Conservation (phyloP, 768 basidiomycete genomes). For the Leccinum subgranulosum region DNA sequence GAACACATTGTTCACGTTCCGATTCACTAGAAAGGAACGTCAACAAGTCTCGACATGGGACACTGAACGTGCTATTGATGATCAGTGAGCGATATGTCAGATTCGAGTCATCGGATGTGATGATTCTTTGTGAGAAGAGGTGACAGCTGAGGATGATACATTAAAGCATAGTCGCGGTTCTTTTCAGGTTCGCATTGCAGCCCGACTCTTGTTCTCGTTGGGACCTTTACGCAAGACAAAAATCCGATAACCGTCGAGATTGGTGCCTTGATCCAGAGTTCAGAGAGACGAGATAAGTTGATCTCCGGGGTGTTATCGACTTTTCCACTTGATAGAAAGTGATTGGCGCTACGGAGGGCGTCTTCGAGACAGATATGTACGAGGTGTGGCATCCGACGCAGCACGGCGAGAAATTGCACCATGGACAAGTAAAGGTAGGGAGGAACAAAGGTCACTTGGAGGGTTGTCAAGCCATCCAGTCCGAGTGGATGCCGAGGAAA, state of each 20-base stretch:
- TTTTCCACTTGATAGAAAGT: background rate
- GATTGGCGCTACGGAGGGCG: slow-evolving; percentile 18
- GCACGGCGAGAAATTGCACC: slow-evolving; percentile 28
- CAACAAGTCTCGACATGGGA: background rate
- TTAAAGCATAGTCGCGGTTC: no score
- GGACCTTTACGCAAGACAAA: slow-evolving; percentile 7
- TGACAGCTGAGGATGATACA: no score
- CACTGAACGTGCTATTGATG: background rate
- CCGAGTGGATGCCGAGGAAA: background rate
- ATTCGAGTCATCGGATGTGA: background rate
- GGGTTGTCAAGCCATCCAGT: slow-evolving; percentile 28
- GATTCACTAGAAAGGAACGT: background rate
- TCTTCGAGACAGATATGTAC: slow-evolving; percentile 32
- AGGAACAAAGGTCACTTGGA: slow-evolving; percentile 30
- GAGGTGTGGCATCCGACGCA: slow-evolving; percentile 34
- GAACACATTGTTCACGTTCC: background rate
- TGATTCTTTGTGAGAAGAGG: background rate
- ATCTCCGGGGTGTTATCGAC: background rate
- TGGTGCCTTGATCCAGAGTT: background rate
- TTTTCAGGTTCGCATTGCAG: no score
- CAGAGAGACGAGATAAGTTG: slow-evolving; percentile 1
- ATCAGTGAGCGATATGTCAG: background rate
- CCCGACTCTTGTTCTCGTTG: background rate
- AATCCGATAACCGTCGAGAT: background rate
- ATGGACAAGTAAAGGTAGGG: slow-evolving; percentile 22